Evolutionary conservation across 208 protist genomes (phyloP).

Genomic region (Crithidia brevicula): DNA sequence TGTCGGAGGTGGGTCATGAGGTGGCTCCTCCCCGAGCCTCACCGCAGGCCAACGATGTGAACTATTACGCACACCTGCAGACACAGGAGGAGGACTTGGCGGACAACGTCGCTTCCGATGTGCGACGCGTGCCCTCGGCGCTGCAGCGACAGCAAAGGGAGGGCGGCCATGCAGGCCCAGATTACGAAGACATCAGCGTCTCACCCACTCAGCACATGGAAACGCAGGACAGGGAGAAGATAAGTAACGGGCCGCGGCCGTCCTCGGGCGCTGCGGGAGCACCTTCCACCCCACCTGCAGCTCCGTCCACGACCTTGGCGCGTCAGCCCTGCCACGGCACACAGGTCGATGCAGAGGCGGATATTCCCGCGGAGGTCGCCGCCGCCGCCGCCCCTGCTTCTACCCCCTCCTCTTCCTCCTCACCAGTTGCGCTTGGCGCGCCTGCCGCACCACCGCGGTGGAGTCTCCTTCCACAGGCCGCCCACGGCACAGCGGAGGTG

Average conservation of each 20-base stretch:
- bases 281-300: not conserved
- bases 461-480: slow-evolving; percentile 25
- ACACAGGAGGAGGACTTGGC: slow-evolving; percentile 31
- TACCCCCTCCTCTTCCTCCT: not conserved
- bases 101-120: slow-evolving; percentile 47
- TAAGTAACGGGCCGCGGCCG: not conserved
- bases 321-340: slow-evolving; percentile 41
- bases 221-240: not conserved
- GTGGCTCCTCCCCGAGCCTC: slow-evolving; percentile 4
- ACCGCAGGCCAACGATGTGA: slow-evolving; percentile 1
- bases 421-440: too few species aligned
- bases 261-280: not conserved
- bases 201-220: not conserved
- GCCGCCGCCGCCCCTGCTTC: too few species aligned
- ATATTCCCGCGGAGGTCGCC: not conserved
- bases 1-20: slow-evolving; percentile 11
- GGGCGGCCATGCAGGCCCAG: not conserved
- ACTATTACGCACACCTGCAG: slow-evolving; percentile 17
- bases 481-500: slow-evolving; percentile 36
- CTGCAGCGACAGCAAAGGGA: not conserved
- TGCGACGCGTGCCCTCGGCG: slow-evolving; percentile 18
- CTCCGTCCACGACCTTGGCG: not conserved
- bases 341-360: slow-evolving; percentile 35
- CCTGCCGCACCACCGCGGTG: slow-evolving; percentile 16
- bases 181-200: slow-evolving; percentile 24